Evolutionary conservation across 2,329 filamentous ascomycete species (phyloP), one percentile per base, ranked within the genome.

Genomic region (Sodiomyces alkalinus): DNA sequence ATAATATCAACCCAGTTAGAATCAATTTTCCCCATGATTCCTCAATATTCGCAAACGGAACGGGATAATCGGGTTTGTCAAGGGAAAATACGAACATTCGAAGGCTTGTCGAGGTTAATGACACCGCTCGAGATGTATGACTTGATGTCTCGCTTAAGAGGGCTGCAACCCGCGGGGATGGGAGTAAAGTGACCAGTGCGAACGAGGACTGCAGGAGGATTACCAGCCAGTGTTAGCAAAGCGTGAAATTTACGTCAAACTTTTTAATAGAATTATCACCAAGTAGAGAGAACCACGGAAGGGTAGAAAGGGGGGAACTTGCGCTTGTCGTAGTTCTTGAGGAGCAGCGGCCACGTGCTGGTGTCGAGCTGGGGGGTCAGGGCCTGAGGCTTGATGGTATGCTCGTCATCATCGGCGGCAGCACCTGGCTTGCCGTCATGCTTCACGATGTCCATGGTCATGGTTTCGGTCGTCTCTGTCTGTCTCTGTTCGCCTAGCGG

Each of bases 111-210:
- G 44, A 94, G 76, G 64, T 98, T 98, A 61, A 98, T 96, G 34
- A 98, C 87, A 60, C 90, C 90, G 39, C 83, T 92, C 55, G 80
- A 87, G 53, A 98, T 76, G 63, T 96, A 98, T 39, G 80, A 85
- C 68, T 94, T 94, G 50, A 98, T 70, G 55, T 96, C 87, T 56
- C 90, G 81, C 60, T 83, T 86, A 51, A 92, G 64, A 31, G 90
- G 90, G 39, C 81, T 75, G 62, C 81, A 92, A 49, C 90, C 90
- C 53, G 81, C 78, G 42, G 87, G 83, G 45, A 96, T 96, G 31
- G 90, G 90, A 19, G 87, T 96, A 61, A 92, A 98, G 59, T 98
- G 87, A 39, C 82, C 83, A 41, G 86, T 94, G 51, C 87, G 79
- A 45, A 94, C 79, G 44, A 90, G 76, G 45, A 96, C 82, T 87